Evolutionary conservation across 2,329 filamentous ascomycete species (phyloP).

Genomic region (Moelleriella libera): DNA sequence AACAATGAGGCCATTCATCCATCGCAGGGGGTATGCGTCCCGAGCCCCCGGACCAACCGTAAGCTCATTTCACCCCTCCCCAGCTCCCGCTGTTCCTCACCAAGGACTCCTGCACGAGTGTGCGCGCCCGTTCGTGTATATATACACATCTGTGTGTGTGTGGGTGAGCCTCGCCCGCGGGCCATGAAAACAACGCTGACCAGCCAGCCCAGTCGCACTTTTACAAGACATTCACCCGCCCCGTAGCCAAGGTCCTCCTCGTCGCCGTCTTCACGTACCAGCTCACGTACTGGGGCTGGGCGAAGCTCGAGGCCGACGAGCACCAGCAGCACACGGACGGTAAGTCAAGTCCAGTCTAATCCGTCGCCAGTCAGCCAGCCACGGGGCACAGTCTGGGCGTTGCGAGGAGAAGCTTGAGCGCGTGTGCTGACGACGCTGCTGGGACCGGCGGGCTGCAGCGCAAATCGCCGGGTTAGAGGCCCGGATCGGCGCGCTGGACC

Average conservation of each 20-base stretch:
- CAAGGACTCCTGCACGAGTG: too few species aligned
- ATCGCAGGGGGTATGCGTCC: constrained; percentile 11
- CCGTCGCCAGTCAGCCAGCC: not conserved
- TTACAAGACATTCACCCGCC: constrained; percentile 61
- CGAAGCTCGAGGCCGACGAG: constrained; percentile 61
- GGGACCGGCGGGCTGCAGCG: constrained; percentile 6
- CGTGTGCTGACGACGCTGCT: not conserved
- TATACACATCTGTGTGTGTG: too few species aligned
- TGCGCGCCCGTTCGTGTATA: too few species aligned
- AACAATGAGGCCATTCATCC: not conserved
- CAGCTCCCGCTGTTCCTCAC: too few species aligned
- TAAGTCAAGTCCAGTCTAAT: constrained; percentile 19
- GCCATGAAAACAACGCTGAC: too few species aligned
- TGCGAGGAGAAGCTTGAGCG: not conserved
- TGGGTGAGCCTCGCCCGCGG: too few species aligned
- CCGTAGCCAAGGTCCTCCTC: constrained; percentile 59
- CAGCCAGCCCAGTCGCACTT: constrained; percentile 38
- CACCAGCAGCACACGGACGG: constrained; percentile 43
- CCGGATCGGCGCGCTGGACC: constrained; percentile 20
- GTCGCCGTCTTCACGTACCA: constrained; percentile 70
- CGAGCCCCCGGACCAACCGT: constrained; percentile 14
- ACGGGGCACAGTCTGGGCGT: not conserved
- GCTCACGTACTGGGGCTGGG: constrained; percentile 60
- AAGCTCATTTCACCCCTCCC: not conserved
- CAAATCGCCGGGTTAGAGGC: constrained; percentile 23